Base-by-base conservation (phyloP, 495 filamentous ascomycete genomes). In the Hypoxylon trugodes region DNA sequence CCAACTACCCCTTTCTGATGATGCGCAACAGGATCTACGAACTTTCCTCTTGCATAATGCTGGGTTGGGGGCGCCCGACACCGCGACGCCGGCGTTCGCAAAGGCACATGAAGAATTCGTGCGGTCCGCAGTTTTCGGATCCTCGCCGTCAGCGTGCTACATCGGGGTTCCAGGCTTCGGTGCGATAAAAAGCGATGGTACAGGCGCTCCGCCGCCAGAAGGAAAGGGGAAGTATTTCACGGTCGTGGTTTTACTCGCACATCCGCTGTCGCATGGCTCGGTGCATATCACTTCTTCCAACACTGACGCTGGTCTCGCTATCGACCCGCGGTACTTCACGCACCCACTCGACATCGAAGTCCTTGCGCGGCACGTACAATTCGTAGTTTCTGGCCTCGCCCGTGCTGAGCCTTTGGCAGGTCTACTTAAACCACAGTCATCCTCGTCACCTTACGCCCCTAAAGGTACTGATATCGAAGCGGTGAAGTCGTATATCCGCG, bases 31-130 rank as follows among this genome's bases (percentile, higher is more conserved):
- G n/a, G n/a, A n/a, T n/a, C n/a, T n/a, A n/a, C n/a, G n/a, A n/a
- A n/a, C n/a, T n/a, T n/a, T n/a, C n/a, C n/a, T n/a, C n/a, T n/a
- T n/a, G n/a, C n/a, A n/a, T n/a, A n/a, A n/a, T n/a, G n/a, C n/a
- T n/a, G n/a, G n/a, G n/a, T n/a, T n/a, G n/a, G n/a, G n/a, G n/a
- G n/a, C n/a, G n/a, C n/a, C n/a, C n/a, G n/a, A n/a, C n/a, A n/a
- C n/a, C n/a, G n/a, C n/a, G n/a, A n/a, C n/a, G n/a, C n/a, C n/a
- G n/a, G n/a, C 51, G 2, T 43, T 55, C 10, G 37, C 26, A 3
- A 43, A 45, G n/a, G 28, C 26, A 18, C 90, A 91, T 75, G 88
- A 90, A 71, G 89, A 89, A 49, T 88, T 87, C 38, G 89, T 90
- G 73, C 85, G 82, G 53, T 78, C 87, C n/a, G n/a, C n/a, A n/a